Percentiles rank a stretch among this genome's conserved stretches.
Evolutionary conservation across 805 yeast genomes (phyloP).

Genomic region (Candida golubevii): DNA sequence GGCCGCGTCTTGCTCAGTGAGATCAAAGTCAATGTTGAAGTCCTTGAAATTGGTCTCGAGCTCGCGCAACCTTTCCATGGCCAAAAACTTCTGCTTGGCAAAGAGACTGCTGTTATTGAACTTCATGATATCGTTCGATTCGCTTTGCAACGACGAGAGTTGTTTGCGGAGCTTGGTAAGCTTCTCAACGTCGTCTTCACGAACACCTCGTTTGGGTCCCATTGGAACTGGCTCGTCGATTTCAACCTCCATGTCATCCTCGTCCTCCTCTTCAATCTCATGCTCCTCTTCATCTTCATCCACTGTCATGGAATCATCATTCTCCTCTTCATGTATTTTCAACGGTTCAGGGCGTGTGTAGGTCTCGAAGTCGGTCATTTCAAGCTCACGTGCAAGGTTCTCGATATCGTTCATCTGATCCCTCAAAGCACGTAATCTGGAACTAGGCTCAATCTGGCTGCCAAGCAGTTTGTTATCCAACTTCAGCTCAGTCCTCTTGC

Average conservation of each 20-base stretch:
- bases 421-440: constrained; percentile 67
- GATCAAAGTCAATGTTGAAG: constrained; percentile 52
- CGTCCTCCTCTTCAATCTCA: constrained; percentile 6
- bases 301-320: neutral
- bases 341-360: constrained; percentile 19
- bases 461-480: constrained; percentile 45
- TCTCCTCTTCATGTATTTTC: constrained; percentile 8
- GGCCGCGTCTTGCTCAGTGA: constrained; percentile 16
- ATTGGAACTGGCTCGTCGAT: constrained; percentile 20
- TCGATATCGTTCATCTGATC: constrained; percentile 84
- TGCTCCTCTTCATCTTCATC: constrained; percentile 14
- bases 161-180: constrained; percentile 53
- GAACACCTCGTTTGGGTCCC: constrained; percentile 38
- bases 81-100: constrained; percentile 57
- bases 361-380: constrained; percentile 71
- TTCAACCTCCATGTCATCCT: constrained; percentile 16
- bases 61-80: constrained; percentile 67
- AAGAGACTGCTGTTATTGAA: constrained; percentile 58
- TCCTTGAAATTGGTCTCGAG: constrained; percentile 65
- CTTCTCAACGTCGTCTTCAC: constrained; percentile 51
- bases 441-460: constrained; percentile 66
- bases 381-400: constrained; percentile 78
- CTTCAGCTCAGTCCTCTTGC: constrained; percentile 45
- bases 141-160: constrained; percentile 60
- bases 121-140: constrained; percentile 73